Base-by-base conservation (phyloP, 2,329 filamentous ascomycete genomes). In the Camptophora hylomeconis region DNA sequence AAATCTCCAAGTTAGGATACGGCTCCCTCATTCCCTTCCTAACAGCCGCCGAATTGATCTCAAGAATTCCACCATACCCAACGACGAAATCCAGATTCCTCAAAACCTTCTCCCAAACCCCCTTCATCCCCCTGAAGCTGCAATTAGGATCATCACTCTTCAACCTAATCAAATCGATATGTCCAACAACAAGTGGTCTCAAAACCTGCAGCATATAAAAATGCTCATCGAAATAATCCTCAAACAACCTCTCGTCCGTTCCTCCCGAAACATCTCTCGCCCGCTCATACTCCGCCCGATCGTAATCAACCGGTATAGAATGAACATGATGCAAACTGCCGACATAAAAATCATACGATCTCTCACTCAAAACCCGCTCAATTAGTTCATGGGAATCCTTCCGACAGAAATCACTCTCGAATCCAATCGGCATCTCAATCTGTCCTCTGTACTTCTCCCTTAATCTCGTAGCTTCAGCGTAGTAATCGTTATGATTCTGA, bases 321-420 rank as follows among this genome's bases (percentile, higher is more conserved):
- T 81, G 72, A 5, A 86, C 80, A 54, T 98, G 89, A 57, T 98
- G 89, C 26, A 95, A 68, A 1, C 81, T 92, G 33, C 89, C 89
- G 48, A 98, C 67, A 60, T 94, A 93, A 57, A 92, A 81, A 57
- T 95, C 87, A 37, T 92, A 67, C 7, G 58, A 55, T 20, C 81
- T 68, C 37, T 70, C 64, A 5, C 63, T 49, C 13, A 76, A 58
- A 3, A 82, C 66, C 7, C 53, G 44, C 18, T 58, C 48, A 34
- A 92, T 75, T 25, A 78, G 57, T 0, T 53, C 54, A 44, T 75
- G 72, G 3, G 69, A 71, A 3, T 62, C 65, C 0, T 76, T 66
- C 5, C 86, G 75, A 51, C 94, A 89, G 75, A 82, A 98, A 52
- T 98, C 89, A 30, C 73, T 72, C 55, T 98, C 89, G 51, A 95